These are phyloP conservation scores for Litsea cubeba DNA, from an alignment of 164 flowering plant genomes.

Conservation along the genomic window DNA sequence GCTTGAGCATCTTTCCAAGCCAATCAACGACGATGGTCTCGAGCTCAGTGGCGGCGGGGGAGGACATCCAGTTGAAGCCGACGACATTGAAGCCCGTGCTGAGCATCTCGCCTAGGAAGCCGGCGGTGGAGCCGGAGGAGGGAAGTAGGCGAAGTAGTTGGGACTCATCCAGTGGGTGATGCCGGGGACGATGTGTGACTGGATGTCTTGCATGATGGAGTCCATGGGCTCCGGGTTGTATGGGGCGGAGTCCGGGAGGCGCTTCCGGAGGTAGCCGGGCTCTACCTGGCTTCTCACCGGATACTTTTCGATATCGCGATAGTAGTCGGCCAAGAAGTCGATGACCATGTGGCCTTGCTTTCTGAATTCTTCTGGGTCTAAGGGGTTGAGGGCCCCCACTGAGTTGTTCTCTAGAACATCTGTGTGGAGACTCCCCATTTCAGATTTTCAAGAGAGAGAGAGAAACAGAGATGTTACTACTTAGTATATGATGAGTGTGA, in stretches of 20 bases:
- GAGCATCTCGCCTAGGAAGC: conserved; percentile 60
- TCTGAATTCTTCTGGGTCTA: conserved; percentile 60
- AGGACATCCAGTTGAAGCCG: conserved; percentile 68
- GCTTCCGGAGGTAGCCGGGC: conserved; percentile 52
- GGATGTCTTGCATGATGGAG: conserved; percentile 42
- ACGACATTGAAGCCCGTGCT: conserved; percentile 55
- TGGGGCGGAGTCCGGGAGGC: conserved; percentile 48
- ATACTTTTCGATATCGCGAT: conserved; percentile 41
- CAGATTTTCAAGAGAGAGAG: not conserved
- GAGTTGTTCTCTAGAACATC: conserved; percentile 14
- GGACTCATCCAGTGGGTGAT: conserved; percentile 76
- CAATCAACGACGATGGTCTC: conserved; percentile 53
- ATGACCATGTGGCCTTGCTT: conserved; percentile 52
- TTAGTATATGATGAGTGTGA: not conserved
- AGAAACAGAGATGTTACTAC: no score
- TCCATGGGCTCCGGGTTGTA: conserved; percentile 45
- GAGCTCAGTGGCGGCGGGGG: conserved; percentile 66
- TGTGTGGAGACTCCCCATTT: conserved; percentile 24
- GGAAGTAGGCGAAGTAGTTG: conserved; percentile 55
- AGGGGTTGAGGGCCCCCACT: conserved; percentile 23
- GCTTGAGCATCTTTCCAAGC: conserved; percentile 42
- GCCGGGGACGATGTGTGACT: conserved; percentile 49
- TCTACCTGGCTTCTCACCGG: conserved; percentile 69
- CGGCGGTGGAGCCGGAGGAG: conserved; percentile 43
- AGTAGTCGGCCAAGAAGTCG: conserved; percentile 68